Base-by-base conservation (phyloP, 805 yeast genomes). In the Cyberlindnera euphorbiae region DNA sequence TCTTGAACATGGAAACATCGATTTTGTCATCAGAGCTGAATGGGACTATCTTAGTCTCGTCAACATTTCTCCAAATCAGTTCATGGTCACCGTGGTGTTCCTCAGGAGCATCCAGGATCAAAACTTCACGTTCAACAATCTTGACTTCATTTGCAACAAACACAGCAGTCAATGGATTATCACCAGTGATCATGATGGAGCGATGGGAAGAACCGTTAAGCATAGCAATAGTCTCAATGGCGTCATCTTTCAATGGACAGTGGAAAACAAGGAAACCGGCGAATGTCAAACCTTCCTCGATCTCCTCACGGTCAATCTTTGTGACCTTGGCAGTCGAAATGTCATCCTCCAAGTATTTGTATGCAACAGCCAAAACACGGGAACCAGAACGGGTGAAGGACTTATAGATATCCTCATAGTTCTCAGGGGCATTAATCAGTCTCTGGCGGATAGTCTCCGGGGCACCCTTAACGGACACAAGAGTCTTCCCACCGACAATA, bases 141-240 rank as follows among this genome's bases (percentile, higher is more conserved):
- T 70, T 82, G 41, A 93, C 97, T 62, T 87, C 95, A 51, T 80
- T 79, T 16, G 97, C 97, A 50, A 93, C 98, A 59, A 90, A 97
- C 43, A 93, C 93, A 22, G 98, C 98, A 48, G 98, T 93, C 56
- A 93, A 75, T 26, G 98, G 97, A 62, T 90, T 93, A 64, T 93
- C 98, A 71, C 98, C 98, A 32, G 98, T 93, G 50, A 93, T 93
- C 98, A 93, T 93, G 28, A 93, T 78, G 59, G 87, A 85, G 58
- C 98, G 87, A 61, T 93, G 98, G 36, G 90, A 78, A 1, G 97
- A 88, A 56, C 87, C 95, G 62, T 87, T 90, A 62, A 93, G 72
- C 97, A 88, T 90, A 54, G 77, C 71, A 49, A 93, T 79, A 27
- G 96, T 82, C 49, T 79, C 94, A 57, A 86, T 67, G 25, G 98